phyloP scores from a whole-genome alignment of 208 protist species.

The Trypanosoma boissoni region DNA sequence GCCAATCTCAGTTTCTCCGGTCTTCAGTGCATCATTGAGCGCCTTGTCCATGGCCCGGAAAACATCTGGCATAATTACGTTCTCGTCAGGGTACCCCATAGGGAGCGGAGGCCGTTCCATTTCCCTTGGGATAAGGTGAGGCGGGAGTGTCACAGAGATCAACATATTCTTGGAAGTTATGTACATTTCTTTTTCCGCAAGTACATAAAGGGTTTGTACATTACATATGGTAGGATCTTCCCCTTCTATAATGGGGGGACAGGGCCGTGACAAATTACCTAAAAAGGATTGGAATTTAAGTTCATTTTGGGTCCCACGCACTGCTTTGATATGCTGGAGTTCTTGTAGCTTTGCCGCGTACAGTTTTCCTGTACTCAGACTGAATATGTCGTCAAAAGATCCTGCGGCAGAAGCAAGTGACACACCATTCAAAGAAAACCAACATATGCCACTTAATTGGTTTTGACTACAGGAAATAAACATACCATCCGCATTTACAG shows the following conservation, averaged over 20 bases:
- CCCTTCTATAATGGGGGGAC: conserved; percentile 23
- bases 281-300: conserved; percentile 14
- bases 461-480: conserved; percentile 15
- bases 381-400: conserved; percentile 7
- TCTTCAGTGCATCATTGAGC: conserved; percentile 26
- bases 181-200: conserved; percentile 45
- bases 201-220: conserved; percentile 37
- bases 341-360: conserved; percentile 22
- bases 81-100: conserved; percentile 25
- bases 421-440: neutral
- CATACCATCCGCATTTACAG: conserved; percentile 23
- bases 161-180: conserved; percentile 29
- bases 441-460: neutral
- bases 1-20: conserved; percentile 25
- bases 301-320: conserved; percentile 12
- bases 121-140: conserved; percentile 20
- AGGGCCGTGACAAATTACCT: conserved; percentile 8
- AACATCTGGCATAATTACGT: conserved; percentile 26
- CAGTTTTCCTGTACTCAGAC: neutral
- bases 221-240: conserved; percentile 33
- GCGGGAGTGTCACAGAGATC: conserved; percentile 34
- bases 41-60: conserved; percentile 23
- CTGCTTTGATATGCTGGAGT: conserved; percentile 26
- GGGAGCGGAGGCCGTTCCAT: conserved; percentile 47
- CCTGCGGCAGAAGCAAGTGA: neutral